phyloP scores from a whole-genome alignment of 169 alveolate species.

The Eimeria nieschulzi region DNA sequence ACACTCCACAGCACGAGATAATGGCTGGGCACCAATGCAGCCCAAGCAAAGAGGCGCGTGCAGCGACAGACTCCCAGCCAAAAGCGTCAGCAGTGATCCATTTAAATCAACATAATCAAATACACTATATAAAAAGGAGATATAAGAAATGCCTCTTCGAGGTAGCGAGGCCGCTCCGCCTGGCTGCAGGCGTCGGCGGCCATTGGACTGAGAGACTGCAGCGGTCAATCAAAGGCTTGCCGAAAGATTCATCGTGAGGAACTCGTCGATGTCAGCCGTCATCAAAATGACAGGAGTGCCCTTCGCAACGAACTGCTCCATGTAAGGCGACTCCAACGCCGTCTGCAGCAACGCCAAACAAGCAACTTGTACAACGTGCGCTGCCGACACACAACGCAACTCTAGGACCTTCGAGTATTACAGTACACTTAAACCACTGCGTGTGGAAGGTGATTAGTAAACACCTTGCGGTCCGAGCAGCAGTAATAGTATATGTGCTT shows the following conservation, averaged over 20 bases:
- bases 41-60: background rate
- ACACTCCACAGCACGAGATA: background rate
- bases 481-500: constrained; percentile 89
- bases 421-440: background rate
- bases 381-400: background rate
- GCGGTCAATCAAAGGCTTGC: background rate
- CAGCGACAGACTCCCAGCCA: background rate
- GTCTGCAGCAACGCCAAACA: constrained; percentile 76
- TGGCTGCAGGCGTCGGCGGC: too few species aligned
- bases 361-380: background rate
- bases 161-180: too few species aligned
- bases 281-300: constrained; percentile 86
- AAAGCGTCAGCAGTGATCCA: background rate
- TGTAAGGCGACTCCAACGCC: constrained; percentile 91
- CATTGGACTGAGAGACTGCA: too few species aligned
- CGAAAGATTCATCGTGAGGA: constrained; percentile 87
- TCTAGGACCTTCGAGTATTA: background rate
- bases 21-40: background rate
- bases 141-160: too few species aligned
- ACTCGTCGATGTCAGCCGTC: constrained; percentile 91
- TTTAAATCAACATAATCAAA: too few species aligned
- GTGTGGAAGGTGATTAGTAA: background rate
- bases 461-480: constrained; percentile 79
- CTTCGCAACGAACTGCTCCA: constrained; percentile 85
- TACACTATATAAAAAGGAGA: too few species aligned